These are phyloP conservation scores for Cercophora scortea DNA, from an alignment of 495 filamentous ascomycete species.

Conservation along the genomic window DNA sequence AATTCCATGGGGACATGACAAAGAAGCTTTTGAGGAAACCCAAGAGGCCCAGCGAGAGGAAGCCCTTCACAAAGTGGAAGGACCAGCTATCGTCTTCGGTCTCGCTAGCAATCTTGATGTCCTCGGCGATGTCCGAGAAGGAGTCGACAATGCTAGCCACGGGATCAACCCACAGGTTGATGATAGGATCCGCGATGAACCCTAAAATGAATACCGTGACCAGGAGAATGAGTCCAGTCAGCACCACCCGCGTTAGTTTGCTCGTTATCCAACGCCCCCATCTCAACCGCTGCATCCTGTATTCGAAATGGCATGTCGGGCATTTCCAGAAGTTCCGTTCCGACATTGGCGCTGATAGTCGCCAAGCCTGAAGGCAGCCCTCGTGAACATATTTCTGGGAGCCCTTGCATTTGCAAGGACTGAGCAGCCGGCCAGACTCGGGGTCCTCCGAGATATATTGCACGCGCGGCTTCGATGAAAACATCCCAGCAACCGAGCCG, in stretches of 20 bases:
- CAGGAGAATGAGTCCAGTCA: constrained; percentile 65
- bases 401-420: constrained; percentile 89
- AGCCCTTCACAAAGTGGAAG: constrained; percentile 80
- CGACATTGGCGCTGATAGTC: constrained; percentile 61
- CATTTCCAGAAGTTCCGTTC: constrained; percentile 75
- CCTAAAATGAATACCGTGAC: constrained; percentile 69
- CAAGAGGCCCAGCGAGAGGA: constrained; percentile 74
- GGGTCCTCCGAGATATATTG: constrained; percentile 69
- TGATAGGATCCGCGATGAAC: constrained; percentile 88
- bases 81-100: constrained; percentile 45
- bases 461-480: constrained; percentile 54
- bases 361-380: constrained; percentile 84
- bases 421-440: constrained; percentile 73
- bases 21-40: constrained; percentile 79
- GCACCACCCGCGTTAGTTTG: constrained; percentile 47
- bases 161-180: constrained; percentile 79
- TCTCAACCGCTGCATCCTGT: constrained; percentile 68
- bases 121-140: constrained; percentile 25
- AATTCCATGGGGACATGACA: constrained; percentile 64
- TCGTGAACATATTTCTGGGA: constrained; percentile 91
- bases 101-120: constrained; percentile 19
- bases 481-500: constrained; percentile 44
- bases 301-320: constrained; percentile 79
- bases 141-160: constrained; percentile 37
- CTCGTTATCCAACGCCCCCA: constrained; percentile 72